Base-by-base conservation (phyloP, 108 stramenopile genomes). In the Chaetoceros muelleri region DNA sequence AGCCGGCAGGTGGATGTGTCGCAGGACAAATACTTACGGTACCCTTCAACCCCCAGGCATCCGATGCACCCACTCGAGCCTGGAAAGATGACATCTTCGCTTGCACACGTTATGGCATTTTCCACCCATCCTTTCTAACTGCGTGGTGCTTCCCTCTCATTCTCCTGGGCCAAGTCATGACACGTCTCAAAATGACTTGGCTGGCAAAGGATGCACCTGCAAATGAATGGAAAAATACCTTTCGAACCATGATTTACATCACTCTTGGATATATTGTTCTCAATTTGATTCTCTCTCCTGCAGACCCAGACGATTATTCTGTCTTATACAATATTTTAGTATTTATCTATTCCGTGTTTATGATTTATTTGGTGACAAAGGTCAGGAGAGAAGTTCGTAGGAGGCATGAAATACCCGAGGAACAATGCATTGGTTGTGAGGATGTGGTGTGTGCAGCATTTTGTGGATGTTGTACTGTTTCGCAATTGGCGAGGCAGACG, bases 401-500 rank as follows among this genome's bases (percentile, higher is more conserved):
- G 23, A 46, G 46, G 18, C 62, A 71, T 48, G 28, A 52, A 44
- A 71, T 71, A 30, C 64, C 64, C 5, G 60, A 61, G 30, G 23
- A 44, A 2, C 2, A 2, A 1, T 71, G 64, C 34, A 13, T 1
- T 20, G 70, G 60, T 13, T 31, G 40, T 31, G 70, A 71, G 48
- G 70, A 71, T 26, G 49, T 31, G 29, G 64, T 64, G 40, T 65
- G 70, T 46, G 58, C 60, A 1, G 65, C 66, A 26, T 71, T 57
- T 57, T 71, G 64, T 28, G 40, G 10, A 17, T 71, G 70, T 44
- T 71, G 70, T 57, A 71, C 64, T 18, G 40, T 66, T 16, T 49
- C 70, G 16, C 70, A 71, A 45, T 44, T 65, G 60, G 70, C 70
- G 22, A 40, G 70, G 16, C 70, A 71, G 19, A 71, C 70, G n/a